Base-by-base conservation (phyloP, 805 yeast genomes). In the Clavispora asparagi region DNA sequence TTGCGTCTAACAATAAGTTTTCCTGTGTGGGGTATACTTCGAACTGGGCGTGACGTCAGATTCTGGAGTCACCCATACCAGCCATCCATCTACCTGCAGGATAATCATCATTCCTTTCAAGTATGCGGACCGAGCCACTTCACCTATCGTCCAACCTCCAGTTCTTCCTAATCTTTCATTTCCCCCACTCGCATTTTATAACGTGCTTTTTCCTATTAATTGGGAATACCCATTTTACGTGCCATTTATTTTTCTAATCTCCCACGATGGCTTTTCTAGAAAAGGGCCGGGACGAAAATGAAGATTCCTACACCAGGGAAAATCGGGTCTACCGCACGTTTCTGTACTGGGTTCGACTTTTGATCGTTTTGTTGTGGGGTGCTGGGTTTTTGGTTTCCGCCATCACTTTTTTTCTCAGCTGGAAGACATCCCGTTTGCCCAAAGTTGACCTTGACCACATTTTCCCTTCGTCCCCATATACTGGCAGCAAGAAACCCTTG, bases 291-390 rank as follows among this genome's bases (percentile, higher is more conserved):
- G 25, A 32, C 11, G 25, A 27, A 16, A 6, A 39, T 12, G 40
- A 26, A n/a, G 28, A 13, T 3, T 13, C 32, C 32, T 2, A 7
- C 8, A 8, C n/a, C 13, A 7, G 30, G 13, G 17, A 39, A 27
- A 26, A 39, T 10, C 32, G 41, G 26, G 6, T 12, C 25, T 17
- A 8, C 17, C 37, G 51, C 36, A 40, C 54, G 26, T n/a, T 49
- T 14, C 45, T 48, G 37, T 52, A 45, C 40, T 48, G 48, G 17
- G 38, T 50, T 10, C 26, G 49, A 7, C 39, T 70, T n/a, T 38
- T 64, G 13, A 61, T 63, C 1, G 42, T 63, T 5, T 54, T 70
- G 30, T 47, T 70, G 26, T 70, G 73, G 72, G 76, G 76, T 4
- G 54, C 68, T 1, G 63, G 64, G 4, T 56, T 68, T 44, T 59